phyloP scores from a whole-genome alignment of 176 grass and related monocot genomes.

The Elaeis guineensis region DNA sequence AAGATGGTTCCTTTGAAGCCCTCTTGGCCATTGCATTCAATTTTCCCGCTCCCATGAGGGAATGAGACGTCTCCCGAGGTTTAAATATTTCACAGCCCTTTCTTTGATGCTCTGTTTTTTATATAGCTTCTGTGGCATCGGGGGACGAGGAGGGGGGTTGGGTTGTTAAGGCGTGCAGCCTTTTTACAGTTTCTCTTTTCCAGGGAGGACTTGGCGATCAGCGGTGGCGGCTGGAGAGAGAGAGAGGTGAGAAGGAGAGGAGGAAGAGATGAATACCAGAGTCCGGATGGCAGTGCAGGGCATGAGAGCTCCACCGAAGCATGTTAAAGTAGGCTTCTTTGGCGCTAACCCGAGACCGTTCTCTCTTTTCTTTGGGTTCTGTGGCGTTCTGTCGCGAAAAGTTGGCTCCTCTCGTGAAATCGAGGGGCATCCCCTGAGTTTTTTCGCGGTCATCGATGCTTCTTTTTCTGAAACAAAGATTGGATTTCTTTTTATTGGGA shows the following conservation, averaged over 20 bases:
- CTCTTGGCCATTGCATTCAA: background rate
- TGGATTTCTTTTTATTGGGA: too few relatives aligned
- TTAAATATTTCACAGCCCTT: background rate
- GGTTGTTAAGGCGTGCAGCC: slow-evolving; percentile 22
- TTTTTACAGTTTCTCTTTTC: slow-evolving; percentile 27
- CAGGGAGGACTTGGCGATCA: slow-evolving; percentile 9
- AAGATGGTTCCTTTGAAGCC: background rate
- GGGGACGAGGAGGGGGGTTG: slow-evolving; percentile 21
- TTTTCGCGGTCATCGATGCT: background rate
- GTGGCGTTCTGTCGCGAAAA: slow-evolving; percentile 18
- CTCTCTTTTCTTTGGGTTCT: slow-evolving; percentile 14
- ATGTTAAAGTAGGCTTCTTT: slow-evolving; percentile 56
- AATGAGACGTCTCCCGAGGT: slow-evolving; percentile 1
- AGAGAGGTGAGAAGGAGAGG: slow-evolving; percentile 9
- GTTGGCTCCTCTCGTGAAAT: slow-evolving; percentile 30
- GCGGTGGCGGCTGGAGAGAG: background rate
- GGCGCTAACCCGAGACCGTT: slow-evolving; percentile 13
- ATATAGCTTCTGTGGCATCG: slow-evolving; percentile 13
- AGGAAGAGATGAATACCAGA: slow-evolving; percentile 26
- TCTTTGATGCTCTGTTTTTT: background rate
- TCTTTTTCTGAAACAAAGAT: background rate
- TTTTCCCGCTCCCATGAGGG: background rate
- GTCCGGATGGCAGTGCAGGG: slow-evolving; percentile 24
- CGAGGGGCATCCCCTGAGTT: slow-evolving; percentile 6
- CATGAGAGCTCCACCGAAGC: slow-evolving; percentile 29